Conservation (phyloP, 352 stramenopile species). For the Phytophthora cryptogea region DNA sequence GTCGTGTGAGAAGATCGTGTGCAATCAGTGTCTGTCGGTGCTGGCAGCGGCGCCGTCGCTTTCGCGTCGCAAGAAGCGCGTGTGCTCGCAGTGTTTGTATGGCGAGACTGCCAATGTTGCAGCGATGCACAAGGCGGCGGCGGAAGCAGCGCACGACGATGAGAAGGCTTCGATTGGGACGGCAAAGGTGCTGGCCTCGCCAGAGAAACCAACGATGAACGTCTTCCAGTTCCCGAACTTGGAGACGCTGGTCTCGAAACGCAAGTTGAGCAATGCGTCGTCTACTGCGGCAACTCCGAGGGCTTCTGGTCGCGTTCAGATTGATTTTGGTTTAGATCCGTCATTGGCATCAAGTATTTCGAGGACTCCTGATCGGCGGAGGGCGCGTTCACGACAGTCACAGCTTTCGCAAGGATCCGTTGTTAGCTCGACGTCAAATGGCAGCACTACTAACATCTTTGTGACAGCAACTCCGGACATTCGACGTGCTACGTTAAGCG, state of each 20-base stretch:
- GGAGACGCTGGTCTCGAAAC: slow-evolving; percentile 29
- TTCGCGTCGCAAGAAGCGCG: slow-evolving; percentile 64
- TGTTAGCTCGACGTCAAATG: slow-evolving; percentile 15
- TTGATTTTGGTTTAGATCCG: slow-evolving; percentile 38
- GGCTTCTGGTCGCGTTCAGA: slow-evolving; percentile 19
- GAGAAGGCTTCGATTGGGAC: slow-evolving; percentile 6
- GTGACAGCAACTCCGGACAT: slow-evolving; percentile 13
- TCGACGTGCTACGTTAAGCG: slow-evolving; percentile 17
- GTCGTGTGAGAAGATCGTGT: slow-evolving; percentile 58
- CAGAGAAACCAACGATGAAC: slow-evolving; percentile 18
- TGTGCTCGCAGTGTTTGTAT: slow-evolving; percentile 74
- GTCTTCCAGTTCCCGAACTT: slow-evolving; percentile 36
- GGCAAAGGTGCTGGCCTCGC: background rate
- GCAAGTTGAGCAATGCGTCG: slow-evolving; percentile 16
- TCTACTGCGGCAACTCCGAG: slow-evolving; percentile 2
- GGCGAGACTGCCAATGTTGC: slow-evolving; percentile 32
- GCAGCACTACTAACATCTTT: slow-evolving; percentile 15
- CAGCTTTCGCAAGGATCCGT: slow-evolving; percentile 28
- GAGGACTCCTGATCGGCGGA: slow-evolving; percentile 13
- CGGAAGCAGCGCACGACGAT: slow-evolving; percentile 3
- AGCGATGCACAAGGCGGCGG: slow-evolving; percentile 21
- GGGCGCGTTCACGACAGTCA: slow-evolving; percentile 24
- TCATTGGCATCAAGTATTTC: slow-evolving; percentile 18
- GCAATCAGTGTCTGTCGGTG: slow-evolving; percentile 65
- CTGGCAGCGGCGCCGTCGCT: slow-evolving; percentile 57